phyloP scores from a whole-genome alignment of 495 filamentous ascomycete genomes.

The Lophium mytilinum region DNA sequence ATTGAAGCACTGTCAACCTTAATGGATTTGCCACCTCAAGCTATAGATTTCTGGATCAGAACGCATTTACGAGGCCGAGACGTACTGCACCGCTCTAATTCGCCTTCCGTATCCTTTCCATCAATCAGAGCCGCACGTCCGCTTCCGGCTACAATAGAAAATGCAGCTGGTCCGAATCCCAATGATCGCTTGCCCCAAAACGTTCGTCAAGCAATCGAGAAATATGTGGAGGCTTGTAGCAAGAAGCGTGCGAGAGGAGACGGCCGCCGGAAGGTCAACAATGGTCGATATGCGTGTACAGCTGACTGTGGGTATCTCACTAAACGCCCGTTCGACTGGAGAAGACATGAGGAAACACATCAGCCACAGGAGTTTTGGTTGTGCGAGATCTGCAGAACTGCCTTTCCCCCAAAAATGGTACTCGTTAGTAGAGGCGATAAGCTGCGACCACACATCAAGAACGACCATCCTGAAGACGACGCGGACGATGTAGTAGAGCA shows the following conservation, averaged over 20 bases:
- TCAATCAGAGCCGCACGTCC: neutral
- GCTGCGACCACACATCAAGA: slow-evolving; percentile 15
- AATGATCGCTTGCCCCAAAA: slow-evolving; percentile 5
- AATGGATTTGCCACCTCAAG: neutral
- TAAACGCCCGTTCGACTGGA: slow-evolving; percentile 18
- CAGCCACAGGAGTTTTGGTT: slow-evolving; percentile 24
- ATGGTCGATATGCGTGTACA: slow-evolving; percentile 16
- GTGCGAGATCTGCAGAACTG: slow-evolving; percentile 11
- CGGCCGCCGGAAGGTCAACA: slow-evolving; percentile 15
- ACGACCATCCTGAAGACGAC: slow-evolving; percentile 4
- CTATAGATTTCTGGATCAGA: slow-evolving; percentile 10
- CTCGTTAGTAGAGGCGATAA: slow-evolving; percentile 22
- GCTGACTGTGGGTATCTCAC: slow-evolving; percentile 21
- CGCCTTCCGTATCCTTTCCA: neutral
- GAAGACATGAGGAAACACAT: slow-evolving; percentile 23
- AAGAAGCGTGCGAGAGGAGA: slow-evolving; percentile 8
- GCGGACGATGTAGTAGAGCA: slow-evolving; percentile 8
- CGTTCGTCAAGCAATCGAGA: slow-evolving; percentile 8
- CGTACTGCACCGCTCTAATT: neutral
- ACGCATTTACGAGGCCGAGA: neutral
- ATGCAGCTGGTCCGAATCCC: neutral
- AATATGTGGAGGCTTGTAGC: slow-evolving; percentile 9
- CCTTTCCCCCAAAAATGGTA: slow-evolving; percentile 5
- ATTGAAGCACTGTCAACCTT: slow-evolving; percentile 13
- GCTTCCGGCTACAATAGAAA: neutral